Evolutionary conservation across 768 basidiomycete genomes (phyloP).

Genomic region (Leccinum imitatum): DNA sequence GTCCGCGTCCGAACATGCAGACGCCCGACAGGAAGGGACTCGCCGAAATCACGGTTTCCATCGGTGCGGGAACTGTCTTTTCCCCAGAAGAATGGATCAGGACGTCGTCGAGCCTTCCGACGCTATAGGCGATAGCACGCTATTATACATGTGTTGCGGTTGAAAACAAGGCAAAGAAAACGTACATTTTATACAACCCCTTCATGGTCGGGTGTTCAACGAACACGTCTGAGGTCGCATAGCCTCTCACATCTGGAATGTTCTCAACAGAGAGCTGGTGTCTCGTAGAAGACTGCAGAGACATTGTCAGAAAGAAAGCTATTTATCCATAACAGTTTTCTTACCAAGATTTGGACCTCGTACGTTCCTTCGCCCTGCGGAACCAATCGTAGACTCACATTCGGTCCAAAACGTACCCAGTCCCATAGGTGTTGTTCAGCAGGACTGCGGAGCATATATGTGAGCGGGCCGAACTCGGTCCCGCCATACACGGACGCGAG

Average conservation of each 20-base stretch:
- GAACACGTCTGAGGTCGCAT: conserved; percentile 45
- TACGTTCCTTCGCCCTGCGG: conserved; percentile 38
- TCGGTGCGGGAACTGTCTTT: conserved; percentile 35
- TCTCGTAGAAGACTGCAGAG: conserved; percentile 26
- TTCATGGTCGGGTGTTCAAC: conserved; percentile 42
- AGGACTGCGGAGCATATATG: conserved; percentile 12
- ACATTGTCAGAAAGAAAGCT: neutral
- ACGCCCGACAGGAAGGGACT: conserved; percentile 29
- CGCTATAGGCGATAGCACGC: conserved; percentile 18
- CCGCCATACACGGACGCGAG: conserved; percentile 37
- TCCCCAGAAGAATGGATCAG: conserved; percentile 33
- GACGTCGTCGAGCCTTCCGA: conserved; percentile 40
- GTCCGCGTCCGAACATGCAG: conserved; percentile 42
- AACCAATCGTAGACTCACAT: conserved; percentile 31
- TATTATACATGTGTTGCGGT: neutral
- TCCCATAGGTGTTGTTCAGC: conserved; percentile 36
- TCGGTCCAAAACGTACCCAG: conserved; percentile 29
- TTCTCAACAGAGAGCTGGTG: conserved; percentile 35
- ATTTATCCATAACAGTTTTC: neutral
- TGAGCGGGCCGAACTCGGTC: conserved; percentile 38
- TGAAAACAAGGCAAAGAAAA: neutral
- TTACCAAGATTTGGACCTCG: conserved; percentile 39
- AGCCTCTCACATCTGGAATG: conserved; percentile 38
- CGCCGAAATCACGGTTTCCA: conserved; percentile 29
- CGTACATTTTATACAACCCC: conserved; percentile 44